Evolutionary conservation across 495 filamentous ascomycete species (phyloP).

Genomic region (Neurospora discreta): DNA sequence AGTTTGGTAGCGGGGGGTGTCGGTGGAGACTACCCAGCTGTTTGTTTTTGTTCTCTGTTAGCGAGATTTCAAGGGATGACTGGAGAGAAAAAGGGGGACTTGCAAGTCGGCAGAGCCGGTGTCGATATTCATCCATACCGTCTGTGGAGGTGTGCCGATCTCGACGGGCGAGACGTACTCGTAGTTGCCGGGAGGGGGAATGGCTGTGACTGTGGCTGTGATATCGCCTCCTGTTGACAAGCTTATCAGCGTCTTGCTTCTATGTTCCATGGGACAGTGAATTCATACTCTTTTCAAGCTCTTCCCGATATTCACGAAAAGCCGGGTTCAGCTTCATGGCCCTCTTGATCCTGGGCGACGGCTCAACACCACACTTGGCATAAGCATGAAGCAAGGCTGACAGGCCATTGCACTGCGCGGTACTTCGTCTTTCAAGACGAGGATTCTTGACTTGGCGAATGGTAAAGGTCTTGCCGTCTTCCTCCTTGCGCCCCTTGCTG

Average conservation of each 20-base stretch:
- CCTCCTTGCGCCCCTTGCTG: background rate
- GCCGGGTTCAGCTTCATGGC: constrained; percentile 15
- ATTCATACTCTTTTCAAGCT: background rate
- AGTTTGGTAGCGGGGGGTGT: constrained; percentile 3
- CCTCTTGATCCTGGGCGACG: constrained; percentile 14
- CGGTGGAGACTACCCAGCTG: constrained; percentile 10
- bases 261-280: background rate
- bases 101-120: constrained; percentile 64
- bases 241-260: background rate
- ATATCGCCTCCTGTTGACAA: constrained; percentile 25
- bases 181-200: constrained; percentile 37
- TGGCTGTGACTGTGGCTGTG: constrained; percentile 32
- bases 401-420: constrained; percentile 23
- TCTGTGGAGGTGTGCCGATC: constrained; percentile 43
- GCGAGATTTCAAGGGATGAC: too few species aligned
- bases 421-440: constrained; percentile 13
- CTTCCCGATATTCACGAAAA: background rate
- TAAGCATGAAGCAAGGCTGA: constrained; percentile 44
- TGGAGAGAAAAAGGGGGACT: constrained; percentile 34
- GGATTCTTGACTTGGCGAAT: constrained; percentile 40
- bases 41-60: too few species aligned
- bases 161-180: constrained; percentile 56
- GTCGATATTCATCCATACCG: constrained; percentile 55
- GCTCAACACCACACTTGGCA: constrained; percentile 40
- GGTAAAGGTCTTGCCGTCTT: constrained; percentile 26